A percentile compares a stretch with the other conserved stretches of the same genome.
Conservation (phyloP, 148 eudicot species). For the Persicaria maculosa region DNA sequence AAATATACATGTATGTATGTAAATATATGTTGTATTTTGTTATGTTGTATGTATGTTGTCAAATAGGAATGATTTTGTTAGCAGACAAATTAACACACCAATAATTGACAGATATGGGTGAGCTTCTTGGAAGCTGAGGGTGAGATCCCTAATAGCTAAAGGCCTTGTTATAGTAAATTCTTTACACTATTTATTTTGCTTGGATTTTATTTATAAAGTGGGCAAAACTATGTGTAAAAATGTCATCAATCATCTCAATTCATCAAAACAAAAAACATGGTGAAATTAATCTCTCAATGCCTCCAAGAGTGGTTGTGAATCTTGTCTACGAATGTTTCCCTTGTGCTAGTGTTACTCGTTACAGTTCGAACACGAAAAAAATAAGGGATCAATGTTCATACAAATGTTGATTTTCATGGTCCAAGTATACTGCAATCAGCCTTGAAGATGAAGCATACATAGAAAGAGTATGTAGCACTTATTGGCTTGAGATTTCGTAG, state of each 20-base stretch:
- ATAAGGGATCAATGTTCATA: too few species aligned
- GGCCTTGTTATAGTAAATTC: background rate
- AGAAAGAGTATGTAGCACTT: too few species aligned
- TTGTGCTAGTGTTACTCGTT: background rate
- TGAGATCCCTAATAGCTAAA: background rate
- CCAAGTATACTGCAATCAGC: too few species aligned
- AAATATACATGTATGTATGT: background rate
- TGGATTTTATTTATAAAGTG: too few species aligned
- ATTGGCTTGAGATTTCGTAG: too few species aligned
- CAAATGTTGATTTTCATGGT: too few species aligned
- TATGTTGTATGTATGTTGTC: background rate
- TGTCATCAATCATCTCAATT: background rate
- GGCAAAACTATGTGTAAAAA: background rate
- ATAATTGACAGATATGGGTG: slow-evolving; percentile 6
- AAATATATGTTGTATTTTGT: too few species aligned
- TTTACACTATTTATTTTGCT: background rate
- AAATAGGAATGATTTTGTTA: background rate
- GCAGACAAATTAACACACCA: background rate
- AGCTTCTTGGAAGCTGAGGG: slow-evolving; percentile 3
- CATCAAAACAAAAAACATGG: too few species aligned
- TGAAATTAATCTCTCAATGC: background rate
- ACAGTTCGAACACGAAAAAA: background rate
- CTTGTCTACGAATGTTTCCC: background rate
- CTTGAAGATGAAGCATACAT: too few species aligned
- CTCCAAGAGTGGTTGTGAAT: background rate